Base-by-base conservation (phyloP, 441 rosid genomes). In the Populus hybrid region DNA sequence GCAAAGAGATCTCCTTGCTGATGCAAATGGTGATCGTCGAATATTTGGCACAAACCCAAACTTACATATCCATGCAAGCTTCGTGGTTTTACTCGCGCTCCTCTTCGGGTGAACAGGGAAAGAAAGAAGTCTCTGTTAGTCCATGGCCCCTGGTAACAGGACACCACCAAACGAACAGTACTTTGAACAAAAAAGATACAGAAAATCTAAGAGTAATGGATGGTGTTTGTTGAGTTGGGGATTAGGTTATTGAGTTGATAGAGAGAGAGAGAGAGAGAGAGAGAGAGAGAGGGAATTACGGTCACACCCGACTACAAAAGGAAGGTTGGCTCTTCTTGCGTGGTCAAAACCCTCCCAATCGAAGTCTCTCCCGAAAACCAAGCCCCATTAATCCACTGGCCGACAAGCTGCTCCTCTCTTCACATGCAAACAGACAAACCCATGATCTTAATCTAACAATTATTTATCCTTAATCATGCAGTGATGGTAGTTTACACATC, bases 341-440 rank as follows among this genome's bases (percentile, higher is more conserved):
- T 14, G 35, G 80, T 72, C 76, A 72, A 72, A 76, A n/a, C 54
- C 65, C 69, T 72, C 59, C 67, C 32, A 67, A 34, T 61, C 65
- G 14, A 12, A 42, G 26, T 66, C 63, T 70, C 54, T 71, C 10
- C 26, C n/a, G 28, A 16, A n/a, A 71, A 34, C 65, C 70, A 73
- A 74, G 50, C 73, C 69, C 77, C 67, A 67, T 72, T 30, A 20
- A 24, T 34, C 73, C 70, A 78, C 81, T 78, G 21, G 64, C 81
- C 81, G 77, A 78, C 81, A 72, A 10, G 30, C 20, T 54, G 69
- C 68, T 73, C 69, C 69, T 67, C 63, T 50, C 57, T 5, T 71
- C 72, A 67, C 73, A 34, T 78, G 69, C 76, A 42, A 21, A 64
- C 72, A 65, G 72, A 34, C 16, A 67, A 34, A 34, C 14, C 20